These are phyloP conservation scores for Salix suchowensis DNA, from an alignment of 345 rosid species.

Conservation along the genomic window DNA sequence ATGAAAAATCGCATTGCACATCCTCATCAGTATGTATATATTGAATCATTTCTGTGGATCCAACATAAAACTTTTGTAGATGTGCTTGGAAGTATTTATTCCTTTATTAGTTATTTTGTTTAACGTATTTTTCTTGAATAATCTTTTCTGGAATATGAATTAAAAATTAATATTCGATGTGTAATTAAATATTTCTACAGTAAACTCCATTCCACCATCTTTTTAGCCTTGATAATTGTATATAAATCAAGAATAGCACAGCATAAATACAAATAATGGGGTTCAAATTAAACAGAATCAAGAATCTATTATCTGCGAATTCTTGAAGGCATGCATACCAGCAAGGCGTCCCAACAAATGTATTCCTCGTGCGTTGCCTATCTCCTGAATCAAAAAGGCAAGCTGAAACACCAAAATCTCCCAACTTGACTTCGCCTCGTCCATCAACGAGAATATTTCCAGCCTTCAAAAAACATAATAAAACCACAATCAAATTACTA, in stretches of 20 bases:
- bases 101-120: not conserved
- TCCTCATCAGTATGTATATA: not conserved
- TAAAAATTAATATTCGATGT: not conserved
- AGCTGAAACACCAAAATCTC: slow-evolving; percentile 97
- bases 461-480: slow-evolving; percentile 47
- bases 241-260: not conserved
- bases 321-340: slow-evolving; percentile 49
- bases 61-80: not conserved
- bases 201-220: not conserved
- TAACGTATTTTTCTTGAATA: not conserved
- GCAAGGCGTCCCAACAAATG: slow-evolving; percentile 99
- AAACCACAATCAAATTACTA: not conserved
- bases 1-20: not conserved
- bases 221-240: not conserved
- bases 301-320: not conserved
- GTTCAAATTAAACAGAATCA: not conserved
- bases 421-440: slow-evolving; percentile 79
- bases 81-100: not conserved
- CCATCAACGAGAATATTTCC: slow-evolving; percentile 84
- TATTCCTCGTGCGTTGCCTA: slow-evolving; percentile 94
- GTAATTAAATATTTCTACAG: not conserved
- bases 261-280: not conserved
- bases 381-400: slow-evolving; percentile 98
- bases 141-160: not conserved
- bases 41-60: too few relatives aligned